These are phyloP conservation scores for Aurinia saxatilis DNA, from an alignment of 345 rosid species.

Conservation along the genomic window DNA sequence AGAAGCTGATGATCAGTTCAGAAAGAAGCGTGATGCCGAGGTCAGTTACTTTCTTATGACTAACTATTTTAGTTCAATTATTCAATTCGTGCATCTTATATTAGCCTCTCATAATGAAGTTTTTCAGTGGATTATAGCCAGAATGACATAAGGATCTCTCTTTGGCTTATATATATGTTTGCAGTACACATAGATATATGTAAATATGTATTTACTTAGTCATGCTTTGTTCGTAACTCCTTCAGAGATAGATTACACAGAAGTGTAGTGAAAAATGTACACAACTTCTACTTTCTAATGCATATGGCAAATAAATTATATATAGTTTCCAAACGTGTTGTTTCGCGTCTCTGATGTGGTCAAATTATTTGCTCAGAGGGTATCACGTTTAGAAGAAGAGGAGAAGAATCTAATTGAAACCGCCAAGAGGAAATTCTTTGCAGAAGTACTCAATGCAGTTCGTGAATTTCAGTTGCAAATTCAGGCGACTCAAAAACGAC, in stretches of 20 bases:
- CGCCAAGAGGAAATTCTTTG: constrained; percentile 75
- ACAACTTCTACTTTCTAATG: neutral
- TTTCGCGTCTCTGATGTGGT: constrained; percentile 20
- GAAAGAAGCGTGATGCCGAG: constrained; percentile 97
- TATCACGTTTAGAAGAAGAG: constrained; percentile 81
- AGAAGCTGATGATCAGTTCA: constrained; percentile 84
- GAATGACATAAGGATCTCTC: neutral
- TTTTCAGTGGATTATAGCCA: neutral
- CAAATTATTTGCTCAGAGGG: constrained; percentile 48
- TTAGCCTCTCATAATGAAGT: neutral
- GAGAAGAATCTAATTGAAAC: constrained; percentile 74
- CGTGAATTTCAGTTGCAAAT: constrained; percentile 84
- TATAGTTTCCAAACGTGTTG: constrained; percentile 5
- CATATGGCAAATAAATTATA: neutral
- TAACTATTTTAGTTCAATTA: neutral
- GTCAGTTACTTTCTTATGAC: constrained; percentile 30
- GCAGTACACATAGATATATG: neutral
- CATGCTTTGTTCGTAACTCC: neutral
- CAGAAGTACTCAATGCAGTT: constrained; percentile 80
- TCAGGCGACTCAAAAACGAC: constrained; percentile 77
- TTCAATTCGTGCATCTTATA: neutral
- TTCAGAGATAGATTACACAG: neutral
- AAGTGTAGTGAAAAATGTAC: neutral
- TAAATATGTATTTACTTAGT: neutral
- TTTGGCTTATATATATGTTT: neutral